Conservation (phyloP, 1,139 yeast genomes). For the Sugiyamaella novakii region DNA sequence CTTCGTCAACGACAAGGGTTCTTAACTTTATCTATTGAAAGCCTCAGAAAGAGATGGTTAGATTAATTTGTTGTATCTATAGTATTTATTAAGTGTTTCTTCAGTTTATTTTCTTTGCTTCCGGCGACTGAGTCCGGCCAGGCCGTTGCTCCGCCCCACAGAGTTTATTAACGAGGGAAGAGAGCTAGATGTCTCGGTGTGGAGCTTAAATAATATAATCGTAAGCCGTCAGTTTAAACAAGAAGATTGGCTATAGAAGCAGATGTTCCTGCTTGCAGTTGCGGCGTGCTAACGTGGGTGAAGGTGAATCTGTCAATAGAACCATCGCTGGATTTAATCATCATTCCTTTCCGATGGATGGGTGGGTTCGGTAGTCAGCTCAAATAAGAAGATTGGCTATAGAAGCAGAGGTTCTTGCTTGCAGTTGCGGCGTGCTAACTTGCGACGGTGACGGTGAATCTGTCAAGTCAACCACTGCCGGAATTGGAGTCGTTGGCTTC, state of each 20-base stretch:
- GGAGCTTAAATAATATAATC: no score
- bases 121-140: background rate
- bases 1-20: conserved; percentile 23
- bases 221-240: no score
- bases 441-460: conserved; percentile 8
- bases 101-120: conserved; percentile 1
- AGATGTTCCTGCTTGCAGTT: conserved; percentile 15
- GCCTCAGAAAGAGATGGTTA: conserved; percentile 23
- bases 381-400: conserved; percentile 15
- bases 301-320: conserved; percentile 3
- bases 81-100: conserved; percentile 8
- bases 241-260: conserved; percentile 16
- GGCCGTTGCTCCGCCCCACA: no score
- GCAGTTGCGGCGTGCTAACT: conserved; percentile 12
- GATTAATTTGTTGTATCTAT: conserved; percentile 7
- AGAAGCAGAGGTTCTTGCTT: conserved; percentile 16
- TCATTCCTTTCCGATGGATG: background rate
- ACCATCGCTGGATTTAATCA: background rate
- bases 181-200: no score
- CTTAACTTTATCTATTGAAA: conserved; percentile 22
- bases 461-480: conserved; percentile 8
- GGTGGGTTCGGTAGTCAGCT: no score
- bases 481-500: conserved; percentile 1
- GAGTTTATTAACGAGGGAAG: no score
- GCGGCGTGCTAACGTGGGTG: conserved; percentile 10